Base-by-base conservation (phyloP, 192 early-diverging fungal species). In the Nowakowskiella sp. region DNA sequence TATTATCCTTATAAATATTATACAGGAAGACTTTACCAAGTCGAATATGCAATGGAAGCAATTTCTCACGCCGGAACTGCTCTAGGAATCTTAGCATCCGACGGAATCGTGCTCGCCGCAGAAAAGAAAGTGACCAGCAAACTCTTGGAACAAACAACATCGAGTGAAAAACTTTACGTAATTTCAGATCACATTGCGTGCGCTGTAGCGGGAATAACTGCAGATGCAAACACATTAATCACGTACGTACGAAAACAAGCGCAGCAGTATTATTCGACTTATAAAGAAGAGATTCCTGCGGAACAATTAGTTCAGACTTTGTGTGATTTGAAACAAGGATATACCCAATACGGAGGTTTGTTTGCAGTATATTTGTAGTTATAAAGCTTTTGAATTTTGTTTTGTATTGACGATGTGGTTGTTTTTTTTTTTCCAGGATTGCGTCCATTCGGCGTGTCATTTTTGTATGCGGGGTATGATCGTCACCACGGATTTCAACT, bases 1-100 rank as follows among this genome's bases (percentile, higher is more conserved):
- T 16, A 5, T 46, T 42, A 0, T n/a, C 31, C 33, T n/a, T 34
- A 9, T 24, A 24, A 13, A 13, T 32, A 13, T 39, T 30, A 50
- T 19, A 32, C 70, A 95, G 92, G 93, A 31, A 82, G 91, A n/a
- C 72, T 99, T 43, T 92, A 95, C 72, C 96, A 99, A 75, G 96
- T 99, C 52, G 96, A 99, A 74, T 97, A 99, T 70, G 96, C 96
- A 22, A 97, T 99, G 92, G 93, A 99, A 68, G 94, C 96, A 31
- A 97, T 99, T 66, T 92, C 90, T 4, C 92, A 91, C 55, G 96
- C 94, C 25, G 92, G 92, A 42, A 96, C 88, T 49, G 86, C 88
- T 10, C 81, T 99, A 24, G 96, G 96, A 36, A 84, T 99, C 54
- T 78, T 91, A 48, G 75, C 87, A 42, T 82, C 78, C 36, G 93